These are phyloP conservation scores for Claviceps spartinae DNA, from an alignment of 2,329 filamentous ascomycete genomes.

Conservation along the genomic window DNA sequence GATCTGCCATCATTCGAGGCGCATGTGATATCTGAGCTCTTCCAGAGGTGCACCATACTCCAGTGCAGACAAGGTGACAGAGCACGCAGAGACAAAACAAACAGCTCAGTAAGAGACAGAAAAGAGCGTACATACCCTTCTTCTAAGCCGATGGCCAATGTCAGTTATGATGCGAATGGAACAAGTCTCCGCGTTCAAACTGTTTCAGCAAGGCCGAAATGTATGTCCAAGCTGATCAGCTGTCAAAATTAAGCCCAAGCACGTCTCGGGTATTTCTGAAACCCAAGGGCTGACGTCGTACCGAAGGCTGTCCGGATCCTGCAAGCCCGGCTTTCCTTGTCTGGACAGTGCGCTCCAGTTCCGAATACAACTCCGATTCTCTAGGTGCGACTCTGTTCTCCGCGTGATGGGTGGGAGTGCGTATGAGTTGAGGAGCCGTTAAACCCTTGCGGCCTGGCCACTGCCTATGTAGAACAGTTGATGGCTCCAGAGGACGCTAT, in stretches of 20 bases:
- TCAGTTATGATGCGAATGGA: background rate
- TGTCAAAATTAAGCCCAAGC: background rate
- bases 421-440: background rate
- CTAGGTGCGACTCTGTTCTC: background rate
- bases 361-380: background rate
- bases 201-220: background rate
- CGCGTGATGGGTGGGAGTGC: background rate
- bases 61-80: background rate
- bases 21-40: background rate
- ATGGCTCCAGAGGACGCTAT: background rate
- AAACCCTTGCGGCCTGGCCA: background rate
- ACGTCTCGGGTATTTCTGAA: background rate
- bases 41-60: background rate
- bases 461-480: background rate
- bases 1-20: background rate
- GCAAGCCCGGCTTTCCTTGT: constrained; percentile 1
- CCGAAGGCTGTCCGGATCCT: background rate
- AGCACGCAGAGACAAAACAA: background rate
- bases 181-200: background rate
- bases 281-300: background rate
- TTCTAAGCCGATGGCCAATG: background rate
- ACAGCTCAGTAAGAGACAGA: background rate
- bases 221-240: background rate
- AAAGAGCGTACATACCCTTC: background rate
- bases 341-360: background rate